These are phyloP conservation scores for Auricularia sp. DNA, from an alignment of 768 basidiomycete species.

Conservation along the genomic window DNA sequence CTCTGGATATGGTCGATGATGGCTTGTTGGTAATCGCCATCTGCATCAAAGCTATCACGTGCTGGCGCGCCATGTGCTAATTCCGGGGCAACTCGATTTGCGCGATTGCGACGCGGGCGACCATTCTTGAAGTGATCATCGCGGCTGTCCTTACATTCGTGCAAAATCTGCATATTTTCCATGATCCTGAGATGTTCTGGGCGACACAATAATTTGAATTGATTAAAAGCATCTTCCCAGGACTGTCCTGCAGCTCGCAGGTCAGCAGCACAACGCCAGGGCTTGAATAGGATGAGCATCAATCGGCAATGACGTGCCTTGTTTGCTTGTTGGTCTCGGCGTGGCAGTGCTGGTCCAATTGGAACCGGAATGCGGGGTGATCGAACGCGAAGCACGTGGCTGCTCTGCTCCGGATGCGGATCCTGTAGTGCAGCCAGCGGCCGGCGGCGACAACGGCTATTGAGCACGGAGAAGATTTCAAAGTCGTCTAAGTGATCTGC, in stretches of 20 bases:
- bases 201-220: slow-evolving; percentile 7
- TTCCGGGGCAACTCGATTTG: too few relatives aligned
- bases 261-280: slow-evolving; percentile 22
- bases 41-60: slow-evolving; percentile 3
- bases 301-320: slow-evolving; percentile 20
- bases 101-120: slow-evolving; percentile 16
- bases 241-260: slow-evolving; percentile 11
- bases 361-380: slow-evolving; percentile 21
- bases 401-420: slow-evolving; percentile 14
- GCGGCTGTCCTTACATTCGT: slow-evolving; percentile 22
- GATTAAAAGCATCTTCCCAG: slow-evolving; percentile 24
- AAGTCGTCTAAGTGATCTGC: too few relatives aligned
- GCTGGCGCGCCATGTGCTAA: too few relatives aligned
- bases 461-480: too few relatives aligned
- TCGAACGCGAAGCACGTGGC: slow-evolving; percentile 13
- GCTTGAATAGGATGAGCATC: too few relatives aligned
- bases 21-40: slow-evolving; percentile 5
- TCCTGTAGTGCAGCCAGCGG: background rate
- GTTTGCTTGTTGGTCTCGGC: slow-evolving; percentile 14
- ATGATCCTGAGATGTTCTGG: slow-evolving; percentile 12
- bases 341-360: slow-evolving; percentile 25
- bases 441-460: background rate
- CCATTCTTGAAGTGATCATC: too few relatives aligned
- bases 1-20: slow-evolving; percentile 13
- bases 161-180: slow-evolving; percentile 32